A percentile compares a stretch with the other conserved stretches of the same genome.
Evolutionary conservation across 2,329 filamentous ascomycete genomes (phyloP).

Genomic region (Amesomyces nigricolor): DNA sequence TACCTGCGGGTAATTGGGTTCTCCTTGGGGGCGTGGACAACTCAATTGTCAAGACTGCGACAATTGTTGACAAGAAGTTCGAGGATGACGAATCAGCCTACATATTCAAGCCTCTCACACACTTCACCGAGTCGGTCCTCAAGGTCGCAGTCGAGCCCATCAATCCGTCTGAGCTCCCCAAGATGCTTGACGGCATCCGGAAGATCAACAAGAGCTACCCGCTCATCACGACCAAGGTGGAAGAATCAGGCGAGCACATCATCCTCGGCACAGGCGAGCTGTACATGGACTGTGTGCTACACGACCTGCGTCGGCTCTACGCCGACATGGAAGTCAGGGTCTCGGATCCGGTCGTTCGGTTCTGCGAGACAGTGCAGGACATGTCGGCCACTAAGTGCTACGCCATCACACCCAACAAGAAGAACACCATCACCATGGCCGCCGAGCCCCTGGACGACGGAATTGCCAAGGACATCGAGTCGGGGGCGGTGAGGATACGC

Average conservation of each 20-base stretch:
- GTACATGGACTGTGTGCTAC: constrained; percentile 99
- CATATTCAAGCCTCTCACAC: constrained; percentile 86
- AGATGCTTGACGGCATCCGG: constrained; percentile 94
- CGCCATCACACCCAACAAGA: constrained; percentile 96
- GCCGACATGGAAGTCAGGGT: constrained; percentile 99
- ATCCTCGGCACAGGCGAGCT: constrained; percentile 92
- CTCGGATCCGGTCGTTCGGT: constrained; percentile 92
- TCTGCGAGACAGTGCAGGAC: constrained; percentile 96
- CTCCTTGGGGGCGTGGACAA: constrained; percentile 92
- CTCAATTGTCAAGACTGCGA: constrained; percentile 96
- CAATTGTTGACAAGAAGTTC: constrained; percentile 72
- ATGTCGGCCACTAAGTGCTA: constrained; percentile 98
- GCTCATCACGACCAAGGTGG: constrained; percentile 91
- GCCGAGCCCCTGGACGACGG: constrained; percentile 93
- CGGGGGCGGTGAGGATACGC: constrained; percentile 81
- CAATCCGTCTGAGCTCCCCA: constrained; percentile 94
- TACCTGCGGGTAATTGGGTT: constrained; percentile 91
- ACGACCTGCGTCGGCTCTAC: constrained; percentile 88
- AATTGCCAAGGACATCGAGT: constrained; percentile 91
- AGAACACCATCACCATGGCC: constrained; percentile 98
- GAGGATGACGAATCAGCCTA: constrained; percentile 87
- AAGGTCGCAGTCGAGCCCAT: constrained; percentile 98
- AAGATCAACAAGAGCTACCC: constrained; percentile 99
- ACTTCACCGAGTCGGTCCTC: constrained; percentile 96
- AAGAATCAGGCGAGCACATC: constrained; percentile 95